phyloP scores from a whole-genome alignment of 768 basidiomycete genomes.

The Neoboletus magnificus region DNA sequence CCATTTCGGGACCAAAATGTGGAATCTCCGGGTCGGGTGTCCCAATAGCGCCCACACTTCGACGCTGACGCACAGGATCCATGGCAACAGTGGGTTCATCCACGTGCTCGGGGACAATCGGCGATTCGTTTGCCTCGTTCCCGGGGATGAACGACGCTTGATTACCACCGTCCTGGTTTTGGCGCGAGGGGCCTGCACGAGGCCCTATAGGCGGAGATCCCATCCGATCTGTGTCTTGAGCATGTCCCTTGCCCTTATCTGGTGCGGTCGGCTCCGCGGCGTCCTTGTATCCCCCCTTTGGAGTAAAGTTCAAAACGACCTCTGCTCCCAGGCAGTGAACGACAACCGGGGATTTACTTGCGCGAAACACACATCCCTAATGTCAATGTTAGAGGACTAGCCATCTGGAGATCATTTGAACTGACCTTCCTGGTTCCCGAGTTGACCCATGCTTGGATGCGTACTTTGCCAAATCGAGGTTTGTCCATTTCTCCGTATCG shows the following conservation, averaged over 20 bases:
- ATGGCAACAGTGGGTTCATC: neutral
- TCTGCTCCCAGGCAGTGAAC: slow-evolving; percentile 28
- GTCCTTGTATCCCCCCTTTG: slow-evolving; percentile 25
- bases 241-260: slow-evolving; percentile 15
- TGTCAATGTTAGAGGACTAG: neutral
- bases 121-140: neutral
- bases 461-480: slow-evolving; percentile 34
- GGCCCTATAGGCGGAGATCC: slow-evolving; percentile 1
- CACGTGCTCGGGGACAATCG: slow-evolving; percentile 1
- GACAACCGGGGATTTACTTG: slow-evolving; percentile 18
- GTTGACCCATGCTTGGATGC: slow-evolving; percentile 42
- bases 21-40: neutral
- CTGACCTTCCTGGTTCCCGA: slow-evolving; percentile 38
- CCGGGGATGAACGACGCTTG: neutral
- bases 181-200: neutral
- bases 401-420: neutral
- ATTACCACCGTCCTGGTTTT: neutral
- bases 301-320: slow-evolving; percentile 21
- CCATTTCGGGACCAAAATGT: neutral
- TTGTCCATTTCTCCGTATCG: slow-evolving; percentile 35
- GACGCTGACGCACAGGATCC: slow-evolving; percentile 6
- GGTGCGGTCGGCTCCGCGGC: neutral
- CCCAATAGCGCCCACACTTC: neutral
- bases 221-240: slow-evolving; percentile 3
- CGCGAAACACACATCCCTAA: slow-evolving; percentile 26